Conservation (phyloP, 2,329 filamentous ascomycete genomes). For the Pseudogymnoascus verrucosus region DNA sequence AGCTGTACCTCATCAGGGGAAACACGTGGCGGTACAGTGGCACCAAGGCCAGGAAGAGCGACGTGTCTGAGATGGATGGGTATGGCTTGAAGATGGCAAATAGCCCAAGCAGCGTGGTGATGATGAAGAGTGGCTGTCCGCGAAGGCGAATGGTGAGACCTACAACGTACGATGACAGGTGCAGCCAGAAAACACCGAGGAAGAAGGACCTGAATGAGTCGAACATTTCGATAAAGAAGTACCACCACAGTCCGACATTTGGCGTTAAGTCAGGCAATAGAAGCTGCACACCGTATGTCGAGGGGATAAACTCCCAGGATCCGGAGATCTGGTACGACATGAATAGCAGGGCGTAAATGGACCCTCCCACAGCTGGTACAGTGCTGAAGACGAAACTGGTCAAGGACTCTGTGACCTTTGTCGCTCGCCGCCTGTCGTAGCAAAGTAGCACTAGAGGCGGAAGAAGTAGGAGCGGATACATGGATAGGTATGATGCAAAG, state of each 20-base stretch:
- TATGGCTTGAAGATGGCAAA: slow-evolving; percentile 97
- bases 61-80: slow-evolving; percentile 83
- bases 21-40: slow-evolving; percentile 88
- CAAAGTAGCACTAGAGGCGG: slow-evolving; percentile 74
- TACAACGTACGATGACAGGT: slow-evolving; percentile 81
- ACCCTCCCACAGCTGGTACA: slow-evolving; percentile 43
- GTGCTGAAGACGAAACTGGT: slow-evolving; percentile 47
- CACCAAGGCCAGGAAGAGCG: slow-evolving; percentile 74
- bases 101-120: slow-evolving; percentile 77
- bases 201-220: slow-evolving; percentile 97
- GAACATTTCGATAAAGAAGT: slow-evolving; percentile 99
- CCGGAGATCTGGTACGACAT: slow-evolving; percentile 68
- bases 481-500: slow-evolving; percentile 81
- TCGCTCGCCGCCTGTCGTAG: slow-evolving; percentile 50
- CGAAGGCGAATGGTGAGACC: slow-evolving; percentile 77
- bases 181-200: slow-evolving; percentile 95
- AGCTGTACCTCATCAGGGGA: slow-evolving; percentile 87
- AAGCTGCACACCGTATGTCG: slow-evolving; percentile 89
- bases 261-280: slow-evolving; percentile 87
- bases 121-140: slow-evolving; percentile 76
- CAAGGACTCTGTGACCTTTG: slow-evolving; percentile 29
- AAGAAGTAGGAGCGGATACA: slow-evolving; percentile 83
- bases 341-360: slow-evolving; percentile 54
- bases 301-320: slow-evolving; percentile 80
- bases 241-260: slow-evolving; percentile 98